Base-by-base conservation (phyloP, 1,284 basidiomycete species). In the Coniferiporia weirii region DNA sequence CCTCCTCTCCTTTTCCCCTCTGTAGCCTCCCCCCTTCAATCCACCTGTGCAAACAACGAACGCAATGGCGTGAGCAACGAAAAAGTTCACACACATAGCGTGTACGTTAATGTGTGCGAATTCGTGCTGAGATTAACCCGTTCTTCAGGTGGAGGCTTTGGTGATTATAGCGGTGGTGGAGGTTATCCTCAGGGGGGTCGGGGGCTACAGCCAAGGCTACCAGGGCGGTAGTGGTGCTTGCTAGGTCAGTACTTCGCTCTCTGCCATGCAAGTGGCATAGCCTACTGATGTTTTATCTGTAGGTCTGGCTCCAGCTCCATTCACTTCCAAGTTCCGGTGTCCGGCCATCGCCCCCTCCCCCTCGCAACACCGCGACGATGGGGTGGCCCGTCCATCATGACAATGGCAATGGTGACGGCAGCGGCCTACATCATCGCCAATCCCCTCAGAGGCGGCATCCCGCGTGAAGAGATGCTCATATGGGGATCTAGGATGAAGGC, bases 121-220 rank as follows among this genome's bases (percentile, higher is more conserved):
- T 49, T 10, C 32, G 47, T 13, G 35, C 32, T 57, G 35, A 32
- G 17, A 20, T 27, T 5, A 27, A 27, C 27, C 27, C 62, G 53
- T 56, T 59, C 52, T 61, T 44, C 34, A 40, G 58, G 68, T 56
- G 63, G 63, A 46, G 74, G 74, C 56, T 70, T 69, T 50, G 66
- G 66, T 34, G 66, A 67, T 38, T 66, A 69, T 20, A 67, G 69
- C 1, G 69, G 71, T 1, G 69, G 69, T 2, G 69, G 71, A 3
- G 69, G 67, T 12, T 64, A 63, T 46, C 50, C 67, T 45, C 64
- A 69, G 46, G 64, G 68, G 27, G 63, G 64, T 15, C 38, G 8
- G 40, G n/a, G 64, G 63, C 15, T 67, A 68, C 40, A 68, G 71
- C 57, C 68, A 66, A 52, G 66, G 66, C 35, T 70, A 68, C 45